Conservation (phyloP, 257 asterid genomes). For the Gentiana dahurica region DNA sequence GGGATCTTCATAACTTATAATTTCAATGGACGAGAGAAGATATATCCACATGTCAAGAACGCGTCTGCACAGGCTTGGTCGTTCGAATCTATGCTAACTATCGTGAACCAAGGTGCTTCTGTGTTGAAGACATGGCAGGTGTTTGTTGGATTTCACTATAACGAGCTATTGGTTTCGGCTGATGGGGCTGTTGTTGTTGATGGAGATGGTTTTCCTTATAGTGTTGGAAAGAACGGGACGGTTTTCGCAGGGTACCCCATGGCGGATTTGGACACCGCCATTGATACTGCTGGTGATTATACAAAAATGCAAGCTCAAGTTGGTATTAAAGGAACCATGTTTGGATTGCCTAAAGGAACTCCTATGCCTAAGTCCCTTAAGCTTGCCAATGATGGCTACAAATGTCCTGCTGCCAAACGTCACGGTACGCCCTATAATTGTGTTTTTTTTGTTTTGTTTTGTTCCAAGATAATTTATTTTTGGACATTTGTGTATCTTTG, state of each 20-base stretch:
- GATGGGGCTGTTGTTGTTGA: conserved; percentile 64
- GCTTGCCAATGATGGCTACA: conserved; percentile 61
- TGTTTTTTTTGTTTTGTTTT: too few species aligned
- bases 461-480: neutral
- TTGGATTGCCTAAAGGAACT: conserved; percentile 40
- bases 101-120: conserved; percentile 45
- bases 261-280: conserved; percentile 74
- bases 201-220: conserved; percentile 45
- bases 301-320: conserved; percentile 55
- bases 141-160: conserved; percentile 47
- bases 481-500: neutral
- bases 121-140: conserved; percentile 77
- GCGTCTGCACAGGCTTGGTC: conserved; percentile 85
- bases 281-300: conserved; percentile 74
- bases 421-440: conserved; percentile 14
- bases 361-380: conserved; percentile 77
- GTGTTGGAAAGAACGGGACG: conserved; percentile 62
- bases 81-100: conserved; percentile 34
- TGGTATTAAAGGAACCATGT: conserved; percentile 55
- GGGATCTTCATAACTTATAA: conserved; percentile 55
- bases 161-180: conserved; percentile 60
- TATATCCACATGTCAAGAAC: conserved; percentile 63
- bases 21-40: conserved; percentile 61
- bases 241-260: conserved; percentile 55
- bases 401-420: conserved; percentile 55